Evolutionary conservation across 345 rosid genomes (phyloP), one percentile per base, ranked within the genome.

Genomic region (Dipteronia dyeriana): DNA sequence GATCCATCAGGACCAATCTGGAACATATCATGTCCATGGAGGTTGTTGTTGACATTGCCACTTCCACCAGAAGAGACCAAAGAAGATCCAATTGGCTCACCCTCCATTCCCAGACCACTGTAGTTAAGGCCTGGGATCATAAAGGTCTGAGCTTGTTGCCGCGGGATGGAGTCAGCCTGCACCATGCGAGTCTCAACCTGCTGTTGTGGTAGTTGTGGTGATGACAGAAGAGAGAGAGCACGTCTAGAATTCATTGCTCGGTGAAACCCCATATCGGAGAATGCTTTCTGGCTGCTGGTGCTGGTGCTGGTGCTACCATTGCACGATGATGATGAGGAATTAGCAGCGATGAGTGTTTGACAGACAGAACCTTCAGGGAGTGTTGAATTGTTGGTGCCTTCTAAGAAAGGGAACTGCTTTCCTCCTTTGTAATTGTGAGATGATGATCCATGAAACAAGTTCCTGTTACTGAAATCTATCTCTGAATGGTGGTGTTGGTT

Each of bases 181-280:
- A 74, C 82, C 75, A 82, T 82, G 73, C 76, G 73, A 68, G 84
- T 80, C 70, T 78, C 80, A 45, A 89, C 54, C 8, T 81, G 49
- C 5, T 34, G 45, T 8, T 10, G 11, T 41, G 9, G 45, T 45
- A 1, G 63, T 59, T 25, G 85, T 5, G 84, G 88, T 63, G 89
- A 84, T 91, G 97, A 92, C 97, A 92, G 97, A 92, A 92, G 97
- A 92, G 94, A 90, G 94, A 84, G 91, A 92, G 91, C 94, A 87
- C 88, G 67, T 70, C 74, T 73, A 31, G 86, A 75, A 76, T 80
- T 34, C 51, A 86, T 41, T n/a, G 65, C 80, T 68, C 70, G 81
- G 75, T 71, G 76, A 75, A 76, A 62, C 20, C 81, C 83, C 38
- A 34, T 34, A 60, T 79, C 67, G 38, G 78, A 75, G 76, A 84